A percentile compares a stretch with the other conserved stretches of the same genome.
Conservation (phyloP, 2,329 filamentous ascomycete species). For the Fusarium veterinarium region DNA sequence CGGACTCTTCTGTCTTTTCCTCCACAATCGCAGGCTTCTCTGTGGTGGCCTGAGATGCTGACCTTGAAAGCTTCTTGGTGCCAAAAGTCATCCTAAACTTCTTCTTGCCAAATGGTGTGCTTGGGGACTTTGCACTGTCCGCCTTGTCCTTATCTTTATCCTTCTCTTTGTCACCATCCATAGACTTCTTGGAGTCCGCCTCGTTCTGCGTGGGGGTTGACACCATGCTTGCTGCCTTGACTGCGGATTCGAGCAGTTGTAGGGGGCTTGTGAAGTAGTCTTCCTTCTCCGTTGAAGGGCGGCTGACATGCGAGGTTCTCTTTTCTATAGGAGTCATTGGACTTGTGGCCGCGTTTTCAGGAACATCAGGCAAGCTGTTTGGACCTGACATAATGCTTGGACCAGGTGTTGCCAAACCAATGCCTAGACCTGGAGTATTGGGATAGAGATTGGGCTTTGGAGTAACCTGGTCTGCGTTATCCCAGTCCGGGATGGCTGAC, state of each 20-base stretch:
- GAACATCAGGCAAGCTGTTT: slow-evolving; percentile 57
- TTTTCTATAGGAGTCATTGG: slow-evolving; percentile 64
- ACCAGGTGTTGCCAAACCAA: slow-evolving; percentile 79
- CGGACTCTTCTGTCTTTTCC: slow-evolving; percentile 79
- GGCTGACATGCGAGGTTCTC: slow-evolving; percentile 65
- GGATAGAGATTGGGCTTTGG: slow-evolving; percentile 74
- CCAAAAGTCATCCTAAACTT: slow-evolving; percentile 88
- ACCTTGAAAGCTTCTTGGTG: slow-evolving; percentile 84
- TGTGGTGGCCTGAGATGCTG: slow-evolving; percentile 66
- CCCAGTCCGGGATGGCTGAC: slow-evolving; percentile 51
- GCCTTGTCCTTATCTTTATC: slow-evolving; percentile 60
- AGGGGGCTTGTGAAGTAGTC: slow-evolving; percentile 83
- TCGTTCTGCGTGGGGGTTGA: slow-evolving; percentile 58
- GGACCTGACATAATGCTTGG: slow-evolving; percentile 40
- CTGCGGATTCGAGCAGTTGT: slow-evolving; percentile 58
- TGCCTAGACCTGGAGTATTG: slow-evolving; percentile 81
- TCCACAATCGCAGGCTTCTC: slow-evolving; percentile 80
- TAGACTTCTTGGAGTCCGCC: slow-evolving; percentile 62
- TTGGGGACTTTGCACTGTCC: slow-evolving; percentile 66
- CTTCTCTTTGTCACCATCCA: slow-evolving; percentile 60
- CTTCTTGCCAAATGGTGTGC: slow-evolving; percentile 83
- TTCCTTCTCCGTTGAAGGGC: slow-evolving; percentile 71
- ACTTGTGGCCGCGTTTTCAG: slow-evolving; percentile 59
- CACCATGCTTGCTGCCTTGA: slow-evolving; percentile 61
- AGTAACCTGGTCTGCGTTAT: slow-evolving; percentile 60